Percentiles rank a stretch among this genome's conserved stretches.
Evolutionary conservation across 2,329 filamentous ascomycete genomes (phyloP).

Genomic region (Coleophoma cylindrospora): DNA sequence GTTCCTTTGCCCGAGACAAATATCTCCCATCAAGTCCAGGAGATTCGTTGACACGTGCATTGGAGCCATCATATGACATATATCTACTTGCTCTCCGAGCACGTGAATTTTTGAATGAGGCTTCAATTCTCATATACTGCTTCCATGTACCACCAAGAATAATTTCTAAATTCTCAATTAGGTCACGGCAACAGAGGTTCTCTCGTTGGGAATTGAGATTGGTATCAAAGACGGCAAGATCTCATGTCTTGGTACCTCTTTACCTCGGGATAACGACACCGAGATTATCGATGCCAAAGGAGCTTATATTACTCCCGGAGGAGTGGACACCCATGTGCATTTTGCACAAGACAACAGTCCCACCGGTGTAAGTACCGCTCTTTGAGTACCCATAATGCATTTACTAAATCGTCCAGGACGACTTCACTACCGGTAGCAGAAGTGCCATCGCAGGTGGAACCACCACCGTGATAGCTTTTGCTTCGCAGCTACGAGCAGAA

Average conservation of each 20-base stretch:
- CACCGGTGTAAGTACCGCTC: conserved; percentile 31
- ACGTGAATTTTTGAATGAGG: no score
- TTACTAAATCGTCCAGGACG: conserved; percentile 22
- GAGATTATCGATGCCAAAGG: conserved; percentile 38
- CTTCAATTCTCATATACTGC: background rate
- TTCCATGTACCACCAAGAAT: background rate
- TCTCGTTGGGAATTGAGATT: conserved; percentile 37
- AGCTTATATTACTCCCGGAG: conserved; percentile 40
- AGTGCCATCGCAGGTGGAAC: conserved; percentile 53
- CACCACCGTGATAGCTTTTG: conserved; percentile 54
- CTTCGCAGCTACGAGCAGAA: conserved; percentile 43
- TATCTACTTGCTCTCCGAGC: no score
- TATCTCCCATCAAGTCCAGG: no score
- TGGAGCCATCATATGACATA: no score
- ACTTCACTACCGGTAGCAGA: conserved; percentile 37
- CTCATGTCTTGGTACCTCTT: conserved; percentile 32
- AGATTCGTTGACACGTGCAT: no score
- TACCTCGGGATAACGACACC: conserved; percentile 28
- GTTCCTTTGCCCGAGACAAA: no score
- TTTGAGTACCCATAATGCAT: no score
- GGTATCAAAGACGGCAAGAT: conserved; percentile 42
- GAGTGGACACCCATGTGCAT: conserved; percentile 44
- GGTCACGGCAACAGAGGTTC: conserved; percentile 41
- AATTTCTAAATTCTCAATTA: conserved; percentile 8
- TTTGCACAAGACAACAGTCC: conserved; percentile 37